Percentiles rank a stretch among this genome's conserved stretches.
phyloP scores from a whole-genome alignment of 176 grass and related monocot genomes.

The Melocanna baccifera region DNA sequence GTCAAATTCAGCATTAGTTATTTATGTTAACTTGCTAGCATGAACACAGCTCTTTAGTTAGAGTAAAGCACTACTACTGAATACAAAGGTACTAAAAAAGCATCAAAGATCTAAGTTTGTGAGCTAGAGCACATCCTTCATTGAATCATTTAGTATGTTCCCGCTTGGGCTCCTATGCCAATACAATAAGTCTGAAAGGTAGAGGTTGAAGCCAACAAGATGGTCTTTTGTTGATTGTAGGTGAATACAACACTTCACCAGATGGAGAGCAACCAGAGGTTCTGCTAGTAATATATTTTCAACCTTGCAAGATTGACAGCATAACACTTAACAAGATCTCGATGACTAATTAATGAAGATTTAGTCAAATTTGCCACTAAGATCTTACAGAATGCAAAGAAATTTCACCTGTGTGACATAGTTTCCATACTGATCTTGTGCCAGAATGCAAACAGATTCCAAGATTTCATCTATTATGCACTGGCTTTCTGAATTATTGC shows the following conservation, averaged over 20 bases:
- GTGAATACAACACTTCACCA: not conserved
- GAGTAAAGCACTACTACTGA: not conserved
- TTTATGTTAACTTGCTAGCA: not conserved
- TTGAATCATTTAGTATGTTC: not conserved
- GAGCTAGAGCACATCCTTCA: constrained; percentile 2
- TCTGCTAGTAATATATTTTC: not conserved
- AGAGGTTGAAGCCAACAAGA: not conserved
- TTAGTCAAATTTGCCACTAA: not conserved
- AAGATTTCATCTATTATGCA: constrained; percentile 95
- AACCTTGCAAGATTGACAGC: not conserved
- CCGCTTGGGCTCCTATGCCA: not conserved
- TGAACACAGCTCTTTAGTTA: not conserved
- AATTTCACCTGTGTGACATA: constrained; percentile 85
- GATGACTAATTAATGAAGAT: not conserved
- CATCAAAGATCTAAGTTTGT: not conserved
- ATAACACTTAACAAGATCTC: not conserved
- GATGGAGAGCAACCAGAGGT: not conserved
- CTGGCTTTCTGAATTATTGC: constrained; percentile 52
- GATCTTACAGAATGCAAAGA: not conserved
- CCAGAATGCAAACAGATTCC: constrained; percentile 66
- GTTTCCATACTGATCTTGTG: constrained; percentile 96
- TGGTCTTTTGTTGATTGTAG: not conserved
- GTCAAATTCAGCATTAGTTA: not conserved
- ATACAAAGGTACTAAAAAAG: not conserved
- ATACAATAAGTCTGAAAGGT: not conserved